Evolutionary conservation across 2,329 filamentous ascomycete species (phyloP).

Genomic region (Xylariaceae sp.): DNA sequence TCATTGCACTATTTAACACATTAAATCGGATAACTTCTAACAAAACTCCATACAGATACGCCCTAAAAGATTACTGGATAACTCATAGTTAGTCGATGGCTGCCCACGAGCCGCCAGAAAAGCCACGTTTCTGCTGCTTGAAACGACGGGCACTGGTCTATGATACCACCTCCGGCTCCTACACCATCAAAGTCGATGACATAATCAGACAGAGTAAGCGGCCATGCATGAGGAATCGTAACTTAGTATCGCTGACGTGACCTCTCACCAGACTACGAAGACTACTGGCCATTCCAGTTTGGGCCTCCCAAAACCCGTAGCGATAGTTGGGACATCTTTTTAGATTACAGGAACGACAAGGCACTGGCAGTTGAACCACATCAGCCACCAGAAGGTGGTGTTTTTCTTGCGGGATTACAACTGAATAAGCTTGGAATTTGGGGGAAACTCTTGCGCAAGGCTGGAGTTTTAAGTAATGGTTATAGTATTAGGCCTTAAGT

Average conservation of each 20-base stretch:
- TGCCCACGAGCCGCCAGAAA: background rate
- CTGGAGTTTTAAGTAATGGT: constrained; percentile 1
- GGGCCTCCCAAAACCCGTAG: constrained; percentile 5
- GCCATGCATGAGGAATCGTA: background rate
- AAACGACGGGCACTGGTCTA: constrained; percentile 11
- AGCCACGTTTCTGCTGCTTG: background rate
- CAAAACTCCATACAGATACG: no score
- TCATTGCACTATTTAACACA: no score
- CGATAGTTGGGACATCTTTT: constrained; percentile 15
- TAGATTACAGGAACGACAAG: background rate
- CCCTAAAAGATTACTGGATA: no score
- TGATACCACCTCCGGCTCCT: background rate
- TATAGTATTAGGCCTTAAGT: constrained; percentile 1
- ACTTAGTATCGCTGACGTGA: background rate
- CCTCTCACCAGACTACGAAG: constrained; percentile 1
- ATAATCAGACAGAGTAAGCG: constrained; percentile 9
- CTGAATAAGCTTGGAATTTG: constrained; percentile 8
- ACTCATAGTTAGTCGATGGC: background rate
- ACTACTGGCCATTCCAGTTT: constrained; percentile 16
- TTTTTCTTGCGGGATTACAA: constrained; percentile 2
- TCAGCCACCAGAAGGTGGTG: background rate
- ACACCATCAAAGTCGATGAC: constrained; percentile 1
- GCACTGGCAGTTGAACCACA: background rate
- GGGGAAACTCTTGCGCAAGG: constrained; percentile 9
- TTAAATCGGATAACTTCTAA: no score